Base-by-base conservation (phyloP, 306 rosid species). In the Cicer pinnatifidum region DNA sequence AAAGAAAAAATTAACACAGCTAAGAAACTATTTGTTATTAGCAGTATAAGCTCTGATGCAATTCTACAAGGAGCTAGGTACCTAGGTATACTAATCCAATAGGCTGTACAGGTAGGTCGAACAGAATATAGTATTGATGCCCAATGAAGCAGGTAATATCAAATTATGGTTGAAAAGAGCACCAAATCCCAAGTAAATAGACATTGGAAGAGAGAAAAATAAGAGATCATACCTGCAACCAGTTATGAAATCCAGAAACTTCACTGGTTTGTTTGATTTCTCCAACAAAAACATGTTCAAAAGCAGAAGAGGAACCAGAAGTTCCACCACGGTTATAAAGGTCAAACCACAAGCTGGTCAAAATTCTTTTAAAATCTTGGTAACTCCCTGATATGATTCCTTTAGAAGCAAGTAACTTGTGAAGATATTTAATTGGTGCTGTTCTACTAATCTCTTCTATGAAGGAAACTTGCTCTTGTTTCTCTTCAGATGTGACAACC, bases 271-370 rank as follows among this genome's bases (percentile, higher is more conserved):
- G 84, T 84, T 91, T 94, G 72, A 91, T 85, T 88, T 93, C 98
- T 75, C 98, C 98, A 69, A 93, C 96, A 82, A 93, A 89, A 67
- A 93, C 98, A 76, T 93, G 98, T 60, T 94, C 98, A 70, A 94
- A 94, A 79, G 98, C 94, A 56, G 98, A 94, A 65, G 98, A 94
- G 71, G 90, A 94, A 71, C 87, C 88, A 63, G 89, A 89, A 16
- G 97, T 81, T 52, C 97, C 97, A 43, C 95, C 84, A n/a, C 98
- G 94, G 66, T 86, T 84, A 76, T 91, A 94, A 79, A 94, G 97
- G 39, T 94, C 96, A 66, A 94, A 94, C 97, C 98, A 94, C 71
- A 91, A 80, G 78, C 75, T 69, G 51, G 77, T 80, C 85, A 93
- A 15, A 79, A 44, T 63, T 83, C 83, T 63, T 80, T 94, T 94